Evolutionary conservation across 257 asterid species (phyloP).

Genomic region (Leonotis leonurus): DNA sequence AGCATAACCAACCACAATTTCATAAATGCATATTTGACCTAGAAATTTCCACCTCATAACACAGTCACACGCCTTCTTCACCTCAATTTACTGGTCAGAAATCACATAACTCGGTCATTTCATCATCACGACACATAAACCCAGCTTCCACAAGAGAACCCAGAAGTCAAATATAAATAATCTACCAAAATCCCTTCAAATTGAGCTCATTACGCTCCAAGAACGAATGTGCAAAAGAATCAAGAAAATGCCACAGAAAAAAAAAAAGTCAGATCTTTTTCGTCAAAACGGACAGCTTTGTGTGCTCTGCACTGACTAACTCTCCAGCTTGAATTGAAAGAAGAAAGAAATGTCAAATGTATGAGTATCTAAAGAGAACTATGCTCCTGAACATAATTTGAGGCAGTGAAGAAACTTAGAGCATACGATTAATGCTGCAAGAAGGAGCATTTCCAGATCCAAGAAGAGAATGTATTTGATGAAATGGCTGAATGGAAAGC

Average conservation of each 20-base stretch:
- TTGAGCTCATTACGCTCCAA: conserved; percentile 9
- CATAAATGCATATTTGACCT: neutral
- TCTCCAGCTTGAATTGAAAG: neutral
- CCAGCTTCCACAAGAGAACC: conserved; percentile 14
- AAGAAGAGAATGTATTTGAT: conserved; percentile 8
- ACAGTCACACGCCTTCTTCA: neutral
- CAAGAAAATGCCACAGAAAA: conserved; percentile 21
- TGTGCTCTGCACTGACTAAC: neutral
- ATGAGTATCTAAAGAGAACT: neutral
- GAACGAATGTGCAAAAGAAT: neutral
- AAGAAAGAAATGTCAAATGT: neutral
- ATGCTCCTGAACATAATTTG: neutral
- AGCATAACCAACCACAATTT: conserved; percentile 10
- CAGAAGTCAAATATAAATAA: conserved; percentile 2
- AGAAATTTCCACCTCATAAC: neutral
- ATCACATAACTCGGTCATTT: neutral
- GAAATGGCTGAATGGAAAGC: conserved; percentile 11
- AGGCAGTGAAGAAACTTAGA: neutral
- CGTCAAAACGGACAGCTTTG: neutral
- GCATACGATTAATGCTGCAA: conserved; percentile 1
- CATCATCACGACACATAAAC: conserved; percentile 10
- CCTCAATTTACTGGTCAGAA: conserved; percentile 17
- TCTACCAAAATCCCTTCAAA: conserved; percentile 6
- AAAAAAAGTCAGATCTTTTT: conserved; percentile 23
- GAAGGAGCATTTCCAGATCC: conserved; percentile 30